Evolutionary conservation across 495 filamentous ascomycete species (phyloP).

Genomic region (Bryoglossum gracile): DNA sequence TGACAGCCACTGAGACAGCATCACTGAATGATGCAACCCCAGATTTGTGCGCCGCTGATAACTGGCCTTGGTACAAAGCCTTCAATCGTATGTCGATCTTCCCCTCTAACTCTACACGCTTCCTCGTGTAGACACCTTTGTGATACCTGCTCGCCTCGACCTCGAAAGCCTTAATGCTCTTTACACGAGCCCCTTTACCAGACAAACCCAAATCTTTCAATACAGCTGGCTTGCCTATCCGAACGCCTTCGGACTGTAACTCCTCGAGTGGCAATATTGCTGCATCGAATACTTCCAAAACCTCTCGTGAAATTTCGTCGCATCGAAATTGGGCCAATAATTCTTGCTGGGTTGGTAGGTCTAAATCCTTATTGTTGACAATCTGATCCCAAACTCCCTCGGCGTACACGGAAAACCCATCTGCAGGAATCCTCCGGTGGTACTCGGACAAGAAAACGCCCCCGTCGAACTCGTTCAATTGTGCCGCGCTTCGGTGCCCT

Average conservation of each 20-base stretch:
- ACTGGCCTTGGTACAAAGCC: slow-evolving; percentile 76
- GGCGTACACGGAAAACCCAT: slow-evolving; percentile 89
- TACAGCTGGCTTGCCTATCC: slow-evolving; percentile 61
- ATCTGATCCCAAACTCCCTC: slow-evolving; percentile 97
- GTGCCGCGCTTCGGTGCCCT: slow-evolving; percentile 56
- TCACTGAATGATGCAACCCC: slow-evolving; percentile 85
- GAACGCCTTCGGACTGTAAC: slow-evolving; percentile 64
- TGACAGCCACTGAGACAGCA: slow-evolving; percentile 68
- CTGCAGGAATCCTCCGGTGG: slow-evolving; percentile 89
- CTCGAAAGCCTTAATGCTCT: slow-evolving; percentile 77
- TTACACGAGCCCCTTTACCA: slow-evolving; percentile 64
- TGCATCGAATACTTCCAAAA: slow-evolving; percentile 75
- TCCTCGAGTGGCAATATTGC: slow-evolving; percentile 80
- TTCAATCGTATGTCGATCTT: slow-evolving; percentile 85
- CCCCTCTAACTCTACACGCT: slow-evolving; percentile 73
- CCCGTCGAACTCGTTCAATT: slow-evolving; percentile 49
- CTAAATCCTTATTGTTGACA: slow-evolving; percentile 95
- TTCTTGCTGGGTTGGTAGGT: slow-evolving; percentile 95
- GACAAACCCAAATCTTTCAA: slow-evolving; percentile 68
- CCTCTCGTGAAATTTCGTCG: slow-evolving; percentile 88
- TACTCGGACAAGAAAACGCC: slow-evolving; percentile 90
- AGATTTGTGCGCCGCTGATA: slow-evolving; percentile 78
- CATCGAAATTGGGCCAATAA: slow-evolving; percentile 94
- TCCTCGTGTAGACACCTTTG: slow-evolving; percentile 84
- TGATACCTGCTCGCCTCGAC: slow-evolving; percentile 87